These are phyloP conservation scores for Phytopythium aichiense DNA, from an alignment of 352 stramenopile genomes.

Conservation along the genomic window DNA sequence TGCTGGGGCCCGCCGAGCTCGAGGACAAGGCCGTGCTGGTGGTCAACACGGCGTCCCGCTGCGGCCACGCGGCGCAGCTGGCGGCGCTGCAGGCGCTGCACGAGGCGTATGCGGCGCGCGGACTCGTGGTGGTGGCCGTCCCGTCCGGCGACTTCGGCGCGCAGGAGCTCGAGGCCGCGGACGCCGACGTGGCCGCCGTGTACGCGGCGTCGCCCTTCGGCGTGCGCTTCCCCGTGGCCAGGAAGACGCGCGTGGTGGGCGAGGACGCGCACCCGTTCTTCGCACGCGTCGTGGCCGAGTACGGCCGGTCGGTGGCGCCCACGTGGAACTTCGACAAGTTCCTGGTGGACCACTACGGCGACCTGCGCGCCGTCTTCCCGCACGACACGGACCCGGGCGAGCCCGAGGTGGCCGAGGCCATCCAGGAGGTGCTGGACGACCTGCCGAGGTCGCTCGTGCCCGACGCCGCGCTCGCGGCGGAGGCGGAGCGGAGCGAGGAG, in stretches of 20 bases:
- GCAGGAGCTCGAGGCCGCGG: constrained; percentile 35
- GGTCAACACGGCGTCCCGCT: constrained; percentile 72
- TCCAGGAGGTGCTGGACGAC: constrained; percentile 57
- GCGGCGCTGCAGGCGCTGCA: constrained; percentile 51
- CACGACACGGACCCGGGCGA: constrained; percentile 67
- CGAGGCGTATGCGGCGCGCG: constrained; percentile 30
- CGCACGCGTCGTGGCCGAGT: constrained; percentile 49
- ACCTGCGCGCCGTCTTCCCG: constrained; percentile 65
- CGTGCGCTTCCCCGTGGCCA: constrained; percentile 51
- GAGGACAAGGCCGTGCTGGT: constrained; percentile 46
- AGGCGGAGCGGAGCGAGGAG: not conserved
- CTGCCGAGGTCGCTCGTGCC: constrained; percentile 12
- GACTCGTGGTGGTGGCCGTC: constrained; percentile 56
- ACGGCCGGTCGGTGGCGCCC: constrained; percentile 58
- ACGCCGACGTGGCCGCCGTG: constrained; percentile 35
- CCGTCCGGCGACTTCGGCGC: constrained; percentile 67
- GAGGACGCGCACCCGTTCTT: constrained; percentile 62
- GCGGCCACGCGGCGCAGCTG: constrained; percentile 41
- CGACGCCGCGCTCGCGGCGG: not conserved
- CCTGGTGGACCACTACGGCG: constrained; percentile 52
- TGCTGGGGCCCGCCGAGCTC: constrained; percentile 33
- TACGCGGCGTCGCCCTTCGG: constrained; percentile 35
- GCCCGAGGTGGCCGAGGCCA: constrained; percentile 52
- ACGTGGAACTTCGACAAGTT: constrained; percentile 88
- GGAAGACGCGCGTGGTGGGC: constrained; percentile 41